Evolutionary conservation across 163 green algal genomes (phyloP), one percentile per base, ranked within the genome.

Genomic region (Trebouxia gelatinosa): DNA sequence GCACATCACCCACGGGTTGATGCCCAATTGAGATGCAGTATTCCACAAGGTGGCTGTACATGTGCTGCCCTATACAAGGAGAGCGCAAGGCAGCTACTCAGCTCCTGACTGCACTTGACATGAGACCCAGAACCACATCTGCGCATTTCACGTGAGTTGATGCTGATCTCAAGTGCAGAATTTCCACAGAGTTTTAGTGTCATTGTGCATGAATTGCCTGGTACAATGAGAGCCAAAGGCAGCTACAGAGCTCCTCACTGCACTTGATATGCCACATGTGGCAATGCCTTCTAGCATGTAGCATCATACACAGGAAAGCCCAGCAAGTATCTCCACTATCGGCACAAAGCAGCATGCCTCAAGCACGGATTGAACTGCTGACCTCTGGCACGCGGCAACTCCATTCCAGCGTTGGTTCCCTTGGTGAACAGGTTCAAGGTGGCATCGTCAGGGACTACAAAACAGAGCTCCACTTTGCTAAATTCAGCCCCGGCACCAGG

Each of bases 381-480:
- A 58, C 67, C 43, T 39, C 40, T 43, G 67, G 29, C 46, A 35
- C 39, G 31, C 39, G 67, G 67, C 3, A 58, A n/a, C 40, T 59
- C 67, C 40, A 62, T 59, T 3, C 68, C 68, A 34, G 46, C 2
- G 26, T 59, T 37, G 17, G 68, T 40, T 3, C 40, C 39, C 13
- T 28, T n/a, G 19, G 68, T 61, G 46, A 59, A 76, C 5, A 76
- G 68, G 40, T 62, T 59, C 6, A 76, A 43, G 3, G 68, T 62
- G 16, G 28, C 29, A 17, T 61, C 68, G 31, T 76, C 68, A 13
- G 68, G 68, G 16, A 76, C 46, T 2, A 76, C 7, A 31, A 76
- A 76, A 35, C 68, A 76, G 7, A 59, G 46, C 68, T 76, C 68
- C 40, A 76, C 46, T 19, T 76, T 59, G 40, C 68, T 76, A 43